phyloP scores from a whole-genome alignment of 305 asterid genomes.

The Lippia alba region DNA sequence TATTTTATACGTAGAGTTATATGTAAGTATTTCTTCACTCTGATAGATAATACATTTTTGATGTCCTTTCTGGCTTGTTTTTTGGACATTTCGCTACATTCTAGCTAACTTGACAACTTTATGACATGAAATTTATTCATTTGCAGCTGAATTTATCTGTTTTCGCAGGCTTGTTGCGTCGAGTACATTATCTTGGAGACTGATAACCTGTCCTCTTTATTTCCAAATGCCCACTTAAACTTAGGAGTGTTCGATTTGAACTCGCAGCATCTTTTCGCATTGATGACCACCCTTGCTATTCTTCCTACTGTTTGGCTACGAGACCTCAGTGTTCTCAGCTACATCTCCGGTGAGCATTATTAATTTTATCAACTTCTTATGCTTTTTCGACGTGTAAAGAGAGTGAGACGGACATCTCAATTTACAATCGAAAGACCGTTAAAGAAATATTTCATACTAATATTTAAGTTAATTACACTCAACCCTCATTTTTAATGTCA shows the following conservation, averaged over 20 bases:
- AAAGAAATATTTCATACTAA: no score
- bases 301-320: constrained; percentile 90
- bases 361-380: no score
- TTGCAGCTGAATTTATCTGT: constrained; percentile 15
- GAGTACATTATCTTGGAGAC: constrained; percentile 89
- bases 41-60: background rate
- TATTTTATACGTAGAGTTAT: constrained; percentile 77
- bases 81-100: background rate
- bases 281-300: constrained; percentile 65
- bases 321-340: constrained; percentile 83
- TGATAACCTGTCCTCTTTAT: constrained; percentile 80
- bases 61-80: background rate
- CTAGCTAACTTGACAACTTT: background rate
- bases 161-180: constrained; percentile 85
- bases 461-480: no score
- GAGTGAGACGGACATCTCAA: no score
- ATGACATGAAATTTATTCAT: background rate
- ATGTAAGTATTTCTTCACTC: constrained; percentile 62
- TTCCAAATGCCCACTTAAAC: constrained; percentile 73
- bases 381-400: no score
- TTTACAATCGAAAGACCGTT: no score
- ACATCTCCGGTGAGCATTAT: constrained; percentile 69
- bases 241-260: constrained; percentile 60
- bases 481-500: no score
- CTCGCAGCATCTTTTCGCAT: constrained; percentile 73